Conservation (phyloP, 768 basidiomycete genomes). For the Hypholoma fasciculare region DNA sequence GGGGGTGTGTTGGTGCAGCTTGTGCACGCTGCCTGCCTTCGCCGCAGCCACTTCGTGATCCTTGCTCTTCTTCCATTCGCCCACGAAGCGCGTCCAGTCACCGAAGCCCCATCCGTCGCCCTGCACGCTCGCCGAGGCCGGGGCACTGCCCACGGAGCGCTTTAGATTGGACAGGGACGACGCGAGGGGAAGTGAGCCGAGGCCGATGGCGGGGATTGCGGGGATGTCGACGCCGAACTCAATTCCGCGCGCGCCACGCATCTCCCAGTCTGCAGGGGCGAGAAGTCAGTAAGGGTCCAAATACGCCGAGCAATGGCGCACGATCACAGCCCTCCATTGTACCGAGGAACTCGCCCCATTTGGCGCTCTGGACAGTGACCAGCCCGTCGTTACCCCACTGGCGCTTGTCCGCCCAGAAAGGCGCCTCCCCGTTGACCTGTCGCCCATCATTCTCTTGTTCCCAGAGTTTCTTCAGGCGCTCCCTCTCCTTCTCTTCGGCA, state of each 20-base stretch:
- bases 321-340: conserved; percentile 87
- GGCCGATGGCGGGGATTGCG: conserved; percentile 44
- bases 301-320: conserved; percentile 23
- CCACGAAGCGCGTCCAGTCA: conserved; percentile 66
- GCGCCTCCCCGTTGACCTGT: conserved; percentile 18
- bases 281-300: not conserved
- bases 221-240: conserved; percentile 65
- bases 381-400: conserved; percentile 90
- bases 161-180: conserved; percentile 12
- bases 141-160: not conserved
- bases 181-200: conserved; percentile 24
- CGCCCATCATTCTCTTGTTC: conserved; percentile 27
- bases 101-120: conserved; percentile 47
- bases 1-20: not conserved
- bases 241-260: conserved; percentile 84
- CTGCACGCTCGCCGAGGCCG: conserved; percentile 12
- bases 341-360: conserved; percentile 96
- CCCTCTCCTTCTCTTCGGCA: conserved; percentile 62
- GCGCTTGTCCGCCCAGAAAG: conserved; percentile 50
- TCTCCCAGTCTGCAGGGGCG: conserved; percentile 72
- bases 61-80: conserved; percentile 55
- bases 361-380: conserved; percentile 88
- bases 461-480: conserved; percentile 39
- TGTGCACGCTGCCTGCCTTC: conserved; percentile 5
- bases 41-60: conserved; percentile 29